Base-by-base conservation (phyloP, 768 basidiomycete species). In the Suillus occidentalis region DNA sequence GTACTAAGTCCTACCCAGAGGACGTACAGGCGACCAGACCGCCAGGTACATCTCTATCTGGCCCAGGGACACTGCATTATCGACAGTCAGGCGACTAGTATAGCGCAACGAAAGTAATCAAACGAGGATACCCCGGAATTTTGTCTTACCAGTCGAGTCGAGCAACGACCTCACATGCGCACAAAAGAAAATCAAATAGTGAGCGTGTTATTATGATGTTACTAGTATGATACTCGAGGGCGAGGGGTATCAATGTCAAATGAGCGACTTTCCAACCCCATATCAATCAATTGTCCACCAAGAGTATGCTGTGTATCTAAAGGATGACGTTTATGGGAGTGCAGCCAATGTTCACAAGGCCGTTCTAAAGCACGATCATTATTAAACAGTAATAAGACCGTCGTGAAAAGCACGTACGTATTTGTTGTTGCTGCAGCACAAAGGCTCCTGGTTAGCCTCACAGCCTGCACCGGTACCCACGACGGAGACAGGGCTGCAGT, bases 401-500 rank as follows among this genome's bases (percentile, higher is more conserved):
- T 14, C 12, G 25, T 34, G 10, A 20, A 55, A 20, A 34, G 31
- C 31, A 52, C 84, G 82, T 39, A 79, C 78, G 72, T 78, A 83
- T 53, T 68, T 65, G 66, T 84, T 82, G 64, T 79, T 76, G 34
- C 73, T 66, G 71, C 85, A 86, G 72, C 84, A 86, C 50, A 84
- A 80, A 13, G 81, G 73, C 67, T 84, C 28, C 40, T 49, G 60
- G 25, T 34, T 34, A n/a, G 53, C 53, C 53, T 55, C 53, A 10
- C 53, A 55, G 31, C 53, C 53, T 12, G 31, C 10, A 5, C 53
- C 31, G 2, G 42, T 61, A 59, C 50, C 65, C 80, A 47, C 69
- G 62, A 65, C 68, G 75, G 67, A 63, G 58, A 82, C 56, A 39
- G 79, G 76, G 22, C 75, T 72, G 69, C 83, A 84, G 7, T 64